Percentiles rank a stretch among this genome's conserved stretches.
phyloP scores from a whole-genome alignment of 1,139 yeast genomes.

The Sugiyamaella novakii region DNA sequence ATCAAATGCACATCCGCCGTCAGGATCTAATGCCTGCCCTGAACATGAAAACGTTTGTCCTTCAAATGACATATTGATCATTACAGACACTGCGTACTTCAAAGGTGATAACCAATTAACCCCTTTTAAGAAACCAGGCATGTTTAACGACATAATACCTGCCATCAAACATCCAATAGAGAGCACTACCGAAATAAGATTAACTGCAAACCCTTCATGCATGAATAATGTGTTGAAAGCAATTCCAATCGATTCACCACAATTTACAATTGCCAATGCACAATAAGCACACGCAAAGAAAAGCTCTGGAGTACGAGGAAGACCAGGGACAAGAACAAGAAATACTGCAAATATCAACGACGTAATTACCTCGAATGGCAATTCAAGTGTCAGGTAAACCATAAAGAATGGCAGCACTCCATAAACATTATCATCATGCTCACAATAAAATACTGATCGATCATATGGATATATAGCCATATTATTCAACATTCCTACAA shows the following conservation, averaged over 20 bases:
- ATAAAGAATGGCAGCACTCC: conserved; percentile 66
- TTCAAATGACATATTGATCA: conserved; percentile 53
- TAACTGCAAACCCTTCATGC: conserved; percentile 80
- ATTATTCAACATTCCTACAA: conserved; percentile 78
- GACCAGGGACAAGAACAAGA: conserved; percentile 68
- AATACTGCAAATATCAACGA: conserved; percentile 61
- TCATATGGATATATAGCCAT: conserved; percentile 74
- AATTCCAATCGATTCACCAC: conserved; percentile 85
- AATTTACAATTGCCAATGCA: conserved; percentile 58
- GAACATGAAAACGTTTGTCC: conserved; percentile 48
- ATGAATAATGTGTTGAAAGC: conserved; percentile 71
- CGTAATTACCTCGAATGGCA: conserved; percentile 72
- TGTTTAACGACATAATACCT: conserved; percentile 77
- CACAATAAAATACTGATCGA: conserved; percentile 75
- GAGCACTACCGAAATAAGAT: conserved; percentile 62
- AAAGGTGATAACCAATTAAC: conserved; percentile 74
- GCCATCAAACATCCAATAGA: conserved; percentile 80
- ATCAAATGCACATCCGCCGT: conserved; percentile 49
- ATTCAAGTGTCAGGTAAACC: conserved; percentile 65
- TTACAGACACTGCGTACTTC: conserved; percentile 64
- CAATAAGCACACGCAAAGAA: conserved; percentile 66
- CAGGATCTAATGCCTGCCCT: conserved; percentile 37
- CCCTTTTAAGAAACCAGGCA: conserved; percentile 69
- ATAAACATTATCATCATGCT: conserved; percentile 72
- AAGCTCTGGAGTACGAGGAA: conserved; percentile 69